Evolutionary conservation across 805 yeast species (phyloP).

Genomic region (Middelhovenomyces tepae): DNA sequence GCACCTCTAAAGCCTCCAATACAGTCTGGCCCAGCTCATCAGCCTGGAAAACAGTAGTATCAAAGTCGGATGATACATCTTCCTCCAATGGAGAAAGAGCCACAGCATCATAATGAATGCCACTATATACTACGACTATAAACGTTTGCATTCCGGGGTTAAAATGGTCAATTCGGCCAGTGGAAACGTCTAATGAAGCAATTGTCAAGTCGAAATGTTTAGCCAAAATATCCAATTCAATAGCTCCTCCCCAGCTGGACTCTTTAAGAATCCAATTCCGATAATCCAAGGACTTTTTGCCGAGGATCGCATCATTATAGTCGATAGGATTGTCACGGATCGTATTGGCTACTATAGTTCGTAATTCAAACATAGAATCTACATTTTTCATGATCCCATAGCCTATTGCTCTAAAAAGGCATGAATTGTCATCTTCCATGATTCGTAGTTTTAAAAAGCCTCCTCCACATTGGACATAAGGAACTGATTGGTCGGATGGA

Average conservation of each 20-base stretch:
- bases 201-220: slow-evolving; percentile 43
- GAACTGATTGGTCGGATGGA: slow-evolving; percentile 6
- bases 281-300: slow-evolving; percentile 41
- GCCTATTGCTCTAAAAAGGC: slow-evolving; percentile 59
- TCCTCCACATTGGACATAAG: slow-evolving; percentile 15
- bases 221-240: slow-evolving; percentile 58
- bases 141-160: slow-evolving; percentile 36
- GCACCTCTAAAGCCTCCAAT: slow-evolving; percentile 29
- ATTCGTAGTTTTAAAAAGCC: slow-evolving; percentile 41
- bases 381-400: slow-evolving; percentile 39
- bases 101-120: slow-evolving; percentile 65
- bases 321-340: slow-evolving; percentile 36
- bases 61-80: slow-evolving; percentile 4
- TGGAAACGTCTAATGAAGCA: slow-evolving; percentile 56
- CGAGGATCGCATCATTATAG: slow-evolving; percentile 52
- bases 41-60: slow-evolving; percentile 34
- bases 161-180: slow-evolving; percentile 48
- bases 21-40: slow-evolving; percentile 29
- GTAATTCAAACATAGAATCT: slow-evolving; percentile 39
- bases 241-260: slow-evolving; percentile 78
- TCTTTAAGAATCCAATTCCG: slow-evolving; percentile 50
- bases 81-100: slow-evolving; percentile 30
- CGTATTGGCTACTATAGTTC: slow-evolving; percentile 42
- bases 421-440: slow-evolving; percentile 71
- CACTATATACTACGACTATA: slow-evolving; percentile 53